Conservation (phyloP, 768 basidiomycete genomes). For the Lactifluus piperatus region DNA sequence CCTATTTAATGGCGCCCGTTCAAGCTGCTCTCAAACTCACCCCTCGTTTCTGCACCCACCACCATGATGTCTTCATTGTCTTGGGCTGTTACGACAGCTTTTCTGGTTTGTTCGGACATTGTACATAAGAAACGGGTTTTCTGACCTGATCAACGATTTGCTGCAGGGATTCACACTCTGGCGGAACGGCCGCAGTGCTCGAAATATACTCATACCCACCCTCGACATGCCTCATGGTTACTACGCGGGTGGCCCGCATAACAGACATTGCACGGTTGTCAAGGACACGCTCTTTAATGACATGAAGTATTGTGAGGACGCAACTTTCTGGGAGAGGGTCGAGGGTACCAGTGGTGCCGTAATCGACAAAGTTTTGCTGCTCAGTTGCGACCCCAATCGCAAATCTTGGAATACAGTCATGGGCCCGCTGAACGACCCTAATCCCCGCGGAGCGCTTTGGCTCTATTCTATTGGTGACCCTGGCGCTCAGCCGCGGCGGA, state of each 20-base stretch:
- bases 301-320: constrained; percentile 55
- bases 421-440: constrained; percentile 56
- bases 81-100: constrained; percentile 4
- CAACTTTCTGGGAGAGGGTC: constrained; percentile 52
- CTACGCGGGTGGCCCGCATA: constrained; percentile 39
- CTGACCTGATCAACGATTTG: not conserved
- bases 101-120: not conserved
- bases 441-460: constrained; percentile 55
- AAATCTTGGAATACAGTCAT: constrained; percentile 69
- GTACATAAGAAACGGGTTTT: not conserved
- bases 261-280: constrained; percentile 37
- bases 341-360: constrained; percentile 30
- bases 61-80: constrained; percentile 12
- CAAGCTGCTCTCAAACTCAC: too few species aligned
- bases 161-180: constrained; percentile 6
- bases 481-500: constrained; percentile 28
- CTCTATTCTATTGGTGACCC: constrained; percentile 30
- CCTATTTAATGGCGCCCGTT: not conserved
- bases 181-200: constrained; percentile 16
- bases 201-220: constrained; percentile 15
- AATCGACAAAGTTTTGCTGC: constrained; percentile 36
- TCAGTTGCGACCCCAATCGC: constrained; percentile 44
- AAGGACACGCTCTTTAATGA: constrained; percentile 25
- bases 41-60: not conserved
- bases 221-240: constrained; percentile 16